Conservation (phyloP, 2,329 filamentous ascomycete species). For the Incumbomyces delicatus region DNA sequence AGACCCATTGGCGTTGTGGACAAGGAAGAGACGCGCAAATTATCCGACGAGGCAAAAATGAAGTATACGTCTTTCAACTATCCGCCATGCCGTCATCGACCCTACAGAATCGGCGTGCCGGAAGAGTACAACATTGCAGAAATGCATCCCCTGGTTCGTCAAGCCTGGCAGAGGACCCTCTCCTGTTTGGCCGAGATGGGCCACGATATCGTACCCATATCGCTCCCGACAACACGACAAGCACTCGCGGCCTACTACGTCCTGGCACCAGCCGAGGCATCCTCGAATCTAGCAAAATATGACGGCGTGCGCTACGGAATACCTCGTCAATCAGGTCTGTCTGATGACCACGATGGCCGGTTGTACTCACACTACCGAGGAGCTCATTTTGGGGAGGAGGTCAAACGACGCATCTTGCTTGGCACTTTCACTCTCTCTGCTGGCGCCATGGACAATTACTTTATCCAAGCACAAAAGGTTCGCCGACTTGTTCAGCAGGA, state of each 20-base stretch:
- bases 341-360: slow-evolving; percentile 48
- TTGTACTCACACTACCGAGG: slow-evolving; percentile 70
- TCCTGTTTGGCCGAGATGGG: slow-evolving; percentile 52
- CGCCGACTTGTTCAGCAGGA: slow-evolving; percentile 74
- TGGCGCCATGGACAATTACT: slow-evolving; percentile 89
- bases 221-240: slow-evolving; percentile 70
- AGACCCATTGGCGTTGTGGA: neutral
- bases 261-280: slow-evolving; percentile 86
- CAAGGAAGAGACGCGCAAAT: neutral
- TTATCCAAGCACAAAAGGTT: slow-evolving; percentile 83
- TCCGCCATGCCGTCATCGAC: neutral
- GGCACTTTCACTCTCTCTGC: slow-evolving; percentile 87
- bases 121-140: slow-evolving; percentile 82
- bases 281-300: slow-evolving; percentile 92
- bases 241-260: slow-evolving; percentile 93
- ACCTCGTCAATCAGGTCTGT: slow-evolving; percentile 33
- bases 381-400: slow-evolving; percentile 69
- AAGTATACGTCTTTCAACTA: neutral
- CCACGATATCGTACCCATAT: slow-evolving; percentile 63
- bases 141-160: slow-evolving; percentile 58
- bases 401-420: slow-evolving; percentile 74
- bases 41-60: neutral
- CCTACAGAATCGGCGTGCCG: slow-evolving; percentile 45
- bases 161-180: slow-evolving; percentile 59
- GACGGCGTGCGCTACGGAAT: slow-evolving; percentile 89